Evolutionary conservation across 305 asterid genomes (phyloP).

Genomic region (Andrographis paniculata): DNA sequence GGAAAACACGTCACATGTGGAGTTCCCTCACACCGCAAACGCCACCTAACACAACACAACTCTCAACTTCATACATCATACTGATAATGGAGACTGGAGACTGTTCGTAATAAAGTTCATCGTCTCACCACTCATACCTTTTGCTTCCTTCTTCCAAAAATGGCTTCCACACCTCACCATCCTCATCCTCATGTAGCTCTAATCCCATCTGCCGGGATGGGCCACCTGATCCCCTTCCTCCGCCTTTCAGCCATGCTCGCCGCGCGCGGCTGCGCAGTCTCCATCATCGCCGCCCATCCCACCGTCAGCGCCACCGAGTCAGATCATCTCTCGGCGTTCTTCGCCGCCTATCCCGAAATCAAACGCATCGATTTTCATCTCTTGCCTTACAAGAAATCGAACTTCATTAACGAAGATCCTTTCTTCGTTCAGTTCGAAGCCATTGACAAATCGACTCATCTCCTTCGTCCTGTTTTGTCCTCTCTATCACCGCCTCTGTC

Average conservation of each 20-base stretch:
- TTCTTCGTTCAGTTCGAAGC: slow-evolving; percentile 34
- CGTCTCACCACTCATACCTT: too few species aligned
- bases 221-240: slow-evolving; percentile 45
- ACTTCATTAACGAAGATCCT: slow-evolving; percentile 29
- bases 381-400: slow-evolving; percentile 25
- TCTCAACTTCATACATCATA: too few species aligned
- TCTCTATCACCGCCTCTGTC: slow-evolving; percentile 34
- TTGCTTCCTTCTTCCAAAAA: neutral
- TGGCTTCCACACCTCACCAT: slow-evolving; percentile 19
- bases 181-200: slow-evolving; percentile 29
- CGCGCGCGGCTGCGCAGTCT: slow-evolving; percentile 29
- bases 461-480: slow-evolving; percentile 27
- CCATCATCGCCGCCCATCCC: slow-evolving; percentile 39
- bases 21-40: too few species aligned
- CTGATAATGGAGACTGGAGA: too few species aligned
- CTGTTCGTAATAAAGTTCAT: too few species aligned
- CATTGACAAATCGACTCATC: slow-evolving; percentile 31
- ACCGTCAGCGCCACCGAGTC: slow-evolving; percentile 42
- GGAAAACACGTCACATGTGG: too few species aligned
- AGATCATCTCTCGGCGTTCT: slow-evolving; percentile 29
- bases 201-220: slow-evolving; percentile 45
- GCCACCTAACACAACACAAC: too few species aligned
- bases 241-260: slow-evolving; percentile 37
- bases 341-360: slow-evolving; percentile 25
- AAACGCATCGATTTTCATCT: slow-evolving; percentile 28